Evolutionary conservation across 1,284 basidiomycete species (phyloP).

Genomic region (Puccinia triticina): DNA sequence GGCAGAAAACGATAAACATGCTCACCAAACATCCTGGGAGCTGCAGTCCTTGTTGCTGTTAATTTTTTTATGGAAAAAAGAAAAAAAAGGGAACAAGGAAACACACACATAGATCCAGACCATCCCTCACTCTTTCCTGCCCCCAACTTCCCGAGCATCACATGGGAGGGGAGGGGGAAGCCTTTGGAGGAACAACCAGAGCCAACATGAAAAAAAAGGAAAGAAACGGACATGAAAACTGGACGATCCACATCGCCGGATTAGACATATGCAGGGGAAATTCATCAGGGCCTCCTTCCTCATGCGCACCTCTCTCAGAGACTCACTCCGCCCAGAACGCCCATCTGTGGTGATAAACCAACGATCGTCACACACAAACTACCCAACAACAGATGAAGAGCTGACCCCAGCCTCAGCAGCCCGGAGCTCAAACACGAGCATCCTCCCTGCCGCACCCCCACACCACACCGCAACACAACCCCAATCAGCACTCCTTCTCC

Average conservation of each 20-base stretch:
- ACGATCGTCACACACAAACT: background rate
- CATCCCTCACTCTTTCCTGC: background rate
- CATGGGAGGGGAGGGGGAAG: too few species aligned
- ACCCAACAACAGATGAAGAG: background rate
- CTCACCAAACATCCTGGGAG: background rate
- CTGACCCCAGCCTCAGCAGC: conserved; percentile 49
- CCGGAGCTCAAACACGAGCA: conserved; percentile 49
- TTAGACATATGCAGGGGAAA: background rate
- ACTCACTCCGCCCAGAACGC: background rate
- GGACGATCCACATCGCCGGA: conserved; percentile 12
- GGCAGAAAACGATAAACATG: too few species aligned
- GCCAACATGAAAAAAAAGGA: too few species aligned
- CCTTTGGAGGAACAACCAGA: too few species aligned
- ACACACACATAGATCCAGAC: conserved; percentile 3
- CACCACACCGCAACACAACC: too few species aligned
- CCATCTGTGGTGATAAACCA: too few species aligned
- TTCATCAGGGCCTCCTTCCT: background rate
- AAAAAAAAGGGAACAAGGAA: conserved; percentile 12
- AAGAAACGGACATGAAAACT: background rate
- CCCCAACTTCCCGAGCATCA: too few species aligned
- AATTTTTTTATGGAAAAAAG: background rate
- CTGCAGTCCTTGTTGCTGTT: too few species aligned
- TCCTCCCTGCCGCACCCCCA: too few species aligned
- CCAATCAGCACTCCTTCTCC: background rate
- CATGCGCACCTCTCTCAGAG: background rate